Evolutionary conservation across 129 eudicot species (phyloP).

Genomic region (Glebionis coronaria): DNA sequence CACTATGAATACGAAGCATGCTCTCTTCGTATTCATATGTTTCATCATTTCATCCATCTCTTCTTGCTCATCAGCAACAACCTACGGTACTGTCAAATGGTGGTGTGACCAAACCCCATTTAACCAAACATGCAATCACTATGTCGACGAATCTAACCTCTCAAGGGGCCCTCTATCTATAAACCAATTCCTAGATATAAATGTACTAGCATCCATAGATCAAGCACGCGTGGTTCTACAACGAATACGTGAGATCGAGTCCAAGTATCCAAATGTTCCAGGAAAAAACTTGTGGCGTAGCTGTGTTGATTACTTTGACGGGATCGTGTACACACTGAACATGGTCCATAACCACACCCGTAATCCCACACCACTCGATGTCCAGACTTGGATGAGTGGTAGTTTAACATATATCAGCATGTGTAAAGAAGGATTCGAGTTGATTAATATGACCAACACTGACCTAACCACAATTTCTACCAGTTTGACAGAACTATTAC

Average conservation of each 20-base stretch:
- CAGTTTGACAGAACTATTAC: constrained; percentile 16
- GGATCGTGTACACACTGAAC: too few relatives aligned
- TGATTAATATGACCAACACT: constrained; percentile 17
- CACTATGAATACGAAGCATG: neutral
- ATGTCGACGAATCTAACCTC: neutral
- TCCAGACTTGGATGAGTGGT: constrained; percentile 36
- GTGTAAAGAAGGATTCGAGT: too few relatives aligned
- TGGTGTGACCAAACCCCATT: constrained; percentile 39
- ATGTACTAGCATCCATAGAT: constrained; percentile 16
- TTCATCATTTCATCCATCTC: constrained; percentile 12
- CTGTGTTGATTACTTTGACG: too few relatives aligned
- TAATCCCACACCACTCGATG: constrained; percentile 18
- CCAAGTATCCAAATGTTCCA: constrained; percentile 22
- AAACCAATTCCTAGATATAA: constrained; percentile 17
- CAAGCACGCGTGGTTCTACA: constrained; percentile 19
- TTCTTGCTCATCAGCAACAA: constrained; percentile 24
- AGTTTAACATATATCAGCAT: too few relatives aligned
- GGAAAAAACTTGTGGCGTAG: constrained; percentile 34
- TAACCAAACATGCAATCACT: constrained; percentile 22
- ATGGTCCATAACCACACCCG: too few relatives aligned
- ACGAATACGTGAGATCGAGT: constrained; percentile 14
- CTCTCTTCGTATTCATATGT: constrained; percentile 1
- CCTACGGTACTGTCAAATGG: constrained; percentile 22
- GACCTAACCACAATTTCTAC: constrained; percentile 15
- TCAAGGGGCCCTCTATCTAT: neutral